Evolutionary conservation across 148 eudicot genomes (phyloP).

Genomic region (Rhododendron henanense): DNA sequence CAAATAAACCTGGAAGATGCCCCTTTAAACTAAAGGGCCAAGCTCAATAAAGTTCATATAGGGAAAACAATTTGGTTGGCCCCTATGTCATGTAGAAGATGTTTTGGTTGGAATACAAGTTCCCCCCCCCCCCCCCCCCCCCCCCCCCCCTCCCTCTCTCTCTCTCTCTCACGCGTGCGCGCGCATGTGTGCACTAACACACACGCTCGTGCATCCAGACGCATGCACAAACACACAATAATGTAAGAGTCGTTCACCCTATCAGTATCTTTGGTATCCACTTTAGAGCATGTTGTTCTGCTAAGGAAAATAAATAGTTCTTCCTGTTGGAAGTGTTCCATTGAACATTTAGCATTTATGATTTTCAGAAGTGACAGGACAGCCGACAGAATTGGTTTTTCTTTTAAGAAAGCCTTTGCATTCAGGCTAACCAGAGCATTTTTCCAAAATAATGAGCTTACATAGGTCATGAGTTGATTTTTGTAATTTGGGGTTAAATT

Average conservation of each 20-base stretch:
- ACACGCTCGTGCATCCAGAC: too few relatives aligned
- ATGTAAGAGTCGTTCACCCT: neutral
- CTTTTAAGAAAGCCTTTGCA: neutral
- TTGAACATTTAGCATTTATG: neutral
- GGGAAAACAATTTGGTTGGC: neutral
- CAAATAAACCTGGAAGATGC: neutral
- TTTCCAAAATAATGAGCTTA: neutral
- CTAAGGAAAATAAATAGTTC: neutral
- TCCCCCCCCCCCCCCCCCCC: neutral
- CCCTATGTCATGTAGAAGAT: neutral
- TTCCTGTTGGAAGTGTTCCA: neutral
- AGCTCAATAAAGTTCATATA: neutral
- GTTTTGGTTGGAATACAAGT: neutral
- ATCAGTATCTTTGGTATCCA: neutral
- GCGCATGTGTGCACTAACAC: neutral
- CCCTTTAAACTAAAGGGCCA: neutral
- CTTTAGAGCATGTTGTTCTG: neutral
- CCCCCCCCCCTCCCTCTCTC: neutral
- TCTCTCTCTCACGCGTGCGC: neutral
- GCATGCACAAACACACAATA: neutral
- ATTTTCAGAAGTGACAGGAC: neutral
- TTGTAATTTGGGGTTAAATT: neutral
- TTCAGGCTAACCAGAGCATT: neutral
- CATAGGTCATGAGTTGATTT: neutral
- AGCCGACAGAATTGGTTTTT: neutral